phyloP scores from a whole-genome alignment of 768 basidiomycete species.

The Agaricus blazei region DNA sequence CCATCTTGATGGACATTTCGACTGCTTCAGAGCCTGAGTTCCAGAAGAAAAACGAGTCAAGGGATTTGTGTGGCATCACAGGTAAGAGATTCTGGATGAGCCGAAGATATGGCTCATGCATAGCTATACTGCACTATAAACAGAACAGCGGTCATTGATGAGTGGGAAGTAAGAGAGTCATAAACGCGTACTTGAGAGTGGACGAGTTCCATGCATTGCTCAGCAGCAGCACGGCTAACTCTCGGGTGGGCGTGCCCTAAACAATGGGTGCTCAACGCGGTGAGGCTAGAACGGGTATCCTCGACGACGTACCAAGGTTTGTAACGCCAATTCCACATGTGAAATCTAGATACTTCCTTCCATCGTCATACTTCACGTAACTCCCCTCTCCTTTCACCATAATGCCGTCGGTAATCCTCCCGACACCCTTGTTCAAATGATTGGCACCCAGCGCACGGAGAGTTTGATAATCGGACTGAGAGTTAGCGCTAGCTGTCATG shows the following conservation, averaged over 20 bases:
- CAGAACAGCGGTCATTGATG: not conserved
- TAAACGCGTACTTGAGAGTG: constrained; percentile 62
- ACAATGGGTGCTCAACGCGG: not conserved
- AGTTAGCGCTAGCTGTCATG: not conserved
- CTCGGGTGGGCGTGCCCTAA: constrained; percentile 84
- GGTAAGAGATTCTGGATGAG: constrained; percentile 84
- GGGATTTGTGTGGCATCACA: constrained; percentile 83
- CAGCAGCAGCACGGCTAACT: constrained; percentile 83
- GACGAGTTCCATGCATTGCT: constrained; percentile 77
- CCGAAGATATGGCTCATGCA: constrained; percentile 80
- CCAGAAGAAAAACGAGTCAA: constrained; percentile 97
- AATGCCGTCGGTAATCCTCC: constrained; percentile 45
- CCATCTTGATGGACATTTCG: constrained; percentile 87
- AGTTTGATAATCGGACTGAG: constrained; percentile 12
- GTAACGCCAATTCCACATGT: constrained; percentile 88
- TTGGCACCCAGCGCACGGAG: constrained; percentile 35
- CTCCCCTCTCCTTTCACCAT: constrained; percentile 69
- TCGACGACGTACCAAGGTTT: constrained; percentile 55
- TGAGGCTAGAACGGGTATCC: not conserved
- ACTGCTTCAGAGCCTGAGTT: constrained; percentile 95
- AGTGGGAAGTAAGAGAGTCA: not conserved
- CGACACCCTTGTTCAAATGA: constrained; percentile 44
- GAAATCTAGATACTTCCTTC: constrained; percentile 75
- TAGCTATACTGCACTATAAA: constrained; percentile 78
- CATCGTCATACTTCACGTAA: constrained; percentile 69